Conservation (phyloP, 78 protist genomes). For the Dictyostelium firmibasis region DNA sequence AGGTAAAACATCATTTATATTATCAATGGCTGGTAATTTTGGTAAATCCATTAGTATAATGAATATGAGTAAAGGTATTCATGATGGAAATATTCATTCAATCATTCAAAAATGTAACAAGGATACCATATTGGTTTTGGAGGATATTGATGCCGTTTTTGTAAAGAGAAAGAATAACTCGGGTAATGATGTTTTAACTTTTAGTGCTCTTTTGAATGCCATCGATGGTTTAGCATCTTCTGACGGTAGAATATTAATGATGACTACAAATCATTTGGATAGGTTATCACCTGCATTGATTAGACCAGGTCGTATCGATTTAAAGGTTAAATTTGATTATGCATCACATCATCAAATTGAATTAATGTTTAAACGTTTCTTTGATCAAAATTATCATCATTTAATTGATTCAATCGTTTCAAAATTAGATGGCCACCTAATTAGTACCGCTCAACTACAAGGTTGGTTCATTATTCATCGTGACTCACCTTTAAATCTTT, state of each 20-base stretch:
- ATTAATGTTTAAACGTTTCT: constrained; percentile 58
- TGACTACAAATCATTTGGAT: constrained; percentile 92
- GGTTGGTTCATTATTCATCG: constrained; percentile 86
- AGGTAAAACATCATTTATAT: constrained; percentile 82
- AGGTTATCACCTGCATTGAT: constrained; percentile 81
- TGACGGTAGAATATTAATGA: constrained; percentile 87
- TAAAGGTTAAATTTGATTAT: constrained; percentile 53
- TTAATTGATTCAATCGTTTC: background rate
- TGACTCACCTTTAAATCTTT: constrained; percentile 39
- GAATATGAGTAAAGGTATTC: constrained; percentile 64
- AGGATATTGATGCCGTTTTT: constrained; percentile 88
- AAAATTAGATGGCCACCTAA: background rate
- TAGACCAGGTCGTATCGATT: constrained; percentile 88
- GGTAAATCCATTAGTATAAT: constrained; percentile 49
- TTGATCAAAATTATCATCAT: constrained; percentile 39
- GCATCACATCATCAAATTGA: constrained; percentile 57
- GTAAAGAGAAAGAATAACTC: background rate
- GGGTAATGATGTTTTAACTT: background rate
- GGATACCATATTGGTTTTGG: constrained; percentile 80
- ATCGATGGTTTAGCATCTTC: constrained; percentile 88
- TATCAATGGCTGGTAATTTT: constrained; percentile 56
- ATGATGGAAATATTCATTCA: constrained; percentile 56
- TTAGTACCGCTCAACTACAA: constrained; percentile 87
- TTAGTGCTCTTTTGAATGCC: constrained; percentile 85
- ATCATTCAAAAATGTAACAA: constrained; percentile 76